Conservation (phyloP, 2,329 filamentous ascomycete species). For the Ophiostoma pallidulum region DNA sequence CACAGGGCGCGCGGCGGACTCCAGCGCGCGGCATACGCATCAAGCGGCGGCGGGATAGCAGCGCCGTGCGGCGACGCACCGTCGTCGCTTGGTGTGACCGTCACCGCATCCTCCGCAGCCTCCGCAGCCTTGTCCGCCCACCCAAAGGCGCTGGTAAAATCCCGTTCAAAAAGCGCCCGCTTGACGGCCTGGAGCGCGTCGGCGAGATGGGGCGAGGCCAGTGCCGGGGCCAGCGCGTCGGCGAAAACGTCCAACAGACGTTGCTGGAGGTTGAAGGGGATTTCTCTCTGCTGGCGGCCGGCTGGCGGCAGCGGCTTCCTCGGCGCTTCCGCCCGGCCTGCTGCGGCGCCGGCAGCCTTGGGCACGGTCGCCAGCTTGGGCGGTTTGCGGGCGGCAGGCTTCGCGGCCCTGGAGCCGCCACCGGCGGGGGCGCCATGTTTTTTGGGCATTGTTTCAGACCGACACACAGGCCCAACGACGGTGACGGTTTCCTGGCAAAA, state of each 20-base stretch:
- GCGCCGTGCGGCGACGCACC: too few species aligned
- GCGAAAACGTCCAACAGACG: conserved; percentile 61
- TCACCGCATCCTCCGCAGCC: not conserved
- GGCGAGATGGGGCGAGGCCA: conserved; percentile 39
- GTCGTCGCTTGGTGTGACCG: too few species aligned
- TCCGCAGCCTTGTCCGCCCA: not conserved
- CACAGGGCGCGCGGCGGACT: conserved; percentile 77
- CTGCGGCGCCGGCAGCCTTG: not conserved
- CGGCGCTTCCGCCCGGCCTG: not conserved
- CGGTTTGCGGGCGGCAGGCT: conserved; percentile 3
- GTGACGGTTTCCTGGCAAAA: too few species aligned
- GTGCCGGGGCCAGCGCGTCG: conserved; percentile 46
- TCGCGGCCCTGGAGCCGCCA: conserved; percentile 4
- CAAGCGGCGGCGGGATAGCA: conserved; percentile 38
- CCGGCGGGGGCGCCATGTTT: not conserved
- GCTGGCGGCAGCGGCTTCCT: too few species aligned
- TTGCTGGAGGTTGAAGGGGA: conserved; percentile 13
- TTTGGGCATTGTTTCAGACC: conserved; percentile 5
- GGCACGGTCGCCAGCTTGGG: not conserved
- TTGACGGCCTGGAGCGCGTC: conserved; percentile 71
- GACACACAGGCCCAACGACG: too few species aligned
- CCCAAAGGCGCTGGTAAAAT: conserved; percentile 74
- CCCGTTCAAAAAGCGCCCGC: conserved; percentile 71
- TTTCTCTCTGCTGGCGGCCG: conserved; percentile 2
- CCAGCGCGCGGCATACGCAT: conserved; percentile 83